Conservation (phyloP, 345 rosid species). For the Ceriops zippeliana region DNA sequence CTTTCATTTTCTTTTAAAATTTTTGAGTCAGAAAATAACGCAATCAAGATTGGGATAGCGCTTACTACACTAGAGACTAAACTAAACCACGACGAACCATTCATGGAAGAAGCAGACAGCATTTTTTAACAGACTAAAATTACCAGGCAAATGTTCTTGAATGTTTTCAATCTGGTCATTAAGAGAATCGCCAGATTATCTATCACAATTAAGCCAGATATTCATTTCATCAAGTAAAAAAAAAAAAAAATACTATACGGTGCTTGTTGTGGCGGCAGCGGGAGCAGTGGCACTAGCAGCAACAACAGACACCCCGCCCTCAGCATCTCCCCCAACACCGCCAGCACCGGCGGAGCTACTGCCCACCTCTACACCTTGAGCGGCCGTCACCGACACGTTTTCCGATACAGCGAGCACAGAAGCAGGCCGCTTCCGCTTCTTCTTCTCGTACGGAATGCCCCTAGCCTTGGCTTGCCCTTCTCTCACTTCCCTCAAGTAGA, state of each 20-base stretch:
- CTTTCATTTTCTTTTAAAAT: background rate
- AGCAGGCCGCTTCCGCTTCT: conserved; percentile 28
- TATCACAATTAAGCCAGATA: conserved; percentile 19
- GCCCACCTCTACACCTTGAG: background rate
- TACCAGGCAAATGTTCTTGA: background rate
- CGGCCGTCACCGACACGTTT: background rate
- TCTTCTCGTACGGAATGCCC: conserved; percentile 35
- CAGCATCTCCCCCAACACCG: background rate
- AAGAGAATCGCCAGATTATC: conserved; percentile 8
- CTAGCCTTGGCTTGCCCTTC: conserved; percentile 34
- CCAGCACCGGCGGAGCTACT: background rate
- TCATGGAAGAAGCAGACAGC: background rate
- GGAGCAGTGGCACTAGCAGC: background rate
- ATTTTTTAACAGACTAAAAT: background rate
- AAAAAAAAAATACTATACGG: conserved; percentile 18
- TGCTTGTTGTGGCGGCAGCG: conserved; percentile 8
- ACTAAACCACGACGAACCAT: background rate
- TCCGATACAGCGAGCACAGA: background rate
- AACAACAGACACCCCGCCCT: conserved; percentile 3
- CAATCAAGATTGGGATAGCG: background rate
- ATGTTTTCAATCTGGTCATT: conserved; percentile 6
- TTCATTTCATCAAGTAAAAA: background rate
- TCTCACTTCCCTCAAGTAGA: conserved; percentile 30
- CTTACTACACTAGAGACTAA: too few species aligned
- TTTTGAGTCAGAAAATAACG: background rate